Evolutionary conservation across 257 asterid genomes (phyloP), one percentile per base, ranked within the genome.

Genomic region (Gentiana straminea): DNA sequence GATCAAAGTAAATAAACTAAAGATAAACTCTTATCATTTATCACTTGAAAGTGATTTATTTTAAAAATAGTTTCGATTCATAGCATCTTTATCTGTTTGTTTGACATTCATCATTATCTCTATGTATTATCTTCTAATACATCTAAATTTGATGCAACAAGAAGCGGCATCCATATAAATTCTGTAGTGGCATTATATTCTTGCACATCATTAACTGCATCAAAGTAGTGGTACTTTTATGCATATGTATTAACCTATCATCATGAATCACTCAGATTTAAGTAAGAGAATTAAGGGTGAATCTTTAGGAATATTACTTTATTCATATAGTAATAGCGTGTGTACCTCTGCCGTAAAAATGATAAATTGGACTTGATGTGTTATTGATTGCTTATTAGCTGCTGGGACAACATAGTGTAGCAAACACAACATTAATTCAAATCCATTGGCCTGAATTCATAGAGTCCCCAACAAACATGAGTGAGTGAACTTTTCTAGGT

Each of bases 401-500:
- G 75, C 57, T 13, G 95, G 94, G 68, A 92, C 58, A 11, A 58
- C 73, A 54, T 94, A 81, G 43, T 85, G 84, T 77, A 88, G 55
- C 75, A 92, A 68, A 66, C 98, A 92, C 73, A 92, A 50, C 90
- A 92, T n/a, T n/a, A n/a, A n/a, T 68, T 12, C 97, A 92, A 69
- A 92, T 83, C 99, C 99, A 92, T 59, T 92, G 97, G 53, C 95
- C 95, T 80, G 97, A 72, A 59, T 88, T 88, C 55, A 92, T 62
- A 2, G 98, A 92, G 70, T 92, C 99, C 53, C 99, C 99, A 0
- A 88, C 97, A 68, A 85, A 92, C 95, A 92, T 85, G 51, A 92
- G 68, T 58, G 24, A 24, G 24, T 24, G 24, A 24, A 24, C 24
- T 24, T 24, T 24, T 24, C 24, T 24, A 24, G 24, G 24, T 24